phyloP scores from a whole-genome alignment of 2,329 filamentous ascomycete genomes.

The Fusarium dimerum region DNA sequence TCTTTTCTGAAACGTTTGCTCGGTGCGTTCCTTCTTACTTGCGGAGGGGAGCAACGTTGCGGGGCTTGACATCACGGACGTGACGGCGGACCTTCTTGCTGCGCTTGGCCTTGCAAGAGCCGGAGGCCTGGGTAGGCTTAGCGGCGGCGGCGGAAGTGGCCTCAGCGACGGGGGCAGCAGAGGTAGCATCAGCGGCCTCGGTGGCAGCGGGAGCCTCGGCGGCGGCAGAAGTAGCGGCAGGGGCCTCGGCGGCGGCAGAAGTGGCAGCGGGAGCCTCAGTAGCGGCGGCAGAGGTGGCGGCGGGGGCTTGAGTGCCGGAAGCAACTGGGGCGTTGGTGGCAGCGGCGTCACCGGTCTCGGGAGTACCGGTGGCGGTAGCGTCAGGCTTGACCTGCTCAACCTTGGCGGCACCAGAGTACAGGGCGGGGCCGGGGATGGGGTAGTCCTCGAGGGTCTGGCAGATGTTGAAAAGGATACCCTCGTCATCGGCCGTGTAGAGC shows the following conservation, averaged over 20 bases:
- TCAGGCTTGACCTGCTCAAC: conserved; percentile 21
- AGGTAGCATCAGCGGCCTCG: conserved; percentile 11
- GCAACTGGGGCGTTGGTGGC: conserved; percentile 4
- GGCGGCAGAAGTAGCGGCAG: conserved; percentile 5
- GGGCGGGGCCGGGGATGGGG: conserved; percentile 31
- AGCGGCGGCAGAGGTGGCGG: conserved; percentile 12
- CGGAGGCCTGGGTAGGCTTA: background rate
- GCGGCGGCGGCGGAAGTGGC: background rate
- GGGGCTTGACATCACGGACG: conserved; percentile 22
- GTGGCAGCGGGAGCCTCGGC: conserved; percentile 7
- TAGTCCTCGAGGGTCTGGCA: conserved; percentile 30
- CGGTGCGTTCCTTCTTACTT: background rate
- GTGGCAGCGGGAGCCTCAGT: conserved; percentile 7
- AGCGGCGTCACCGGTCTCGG: conserved; percentile 15
- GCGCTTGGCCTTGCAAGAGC: conserved; percentile 22
- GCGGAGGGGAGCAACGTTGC: conserved; percentile 18
- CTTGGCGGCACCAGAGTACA: conserved; percentile 24
- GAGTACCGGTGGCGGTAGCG: conserved; percentile 13
- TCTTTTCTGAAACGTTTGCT: background rate
- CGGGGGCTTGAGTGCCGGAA: conserved; percentile 6
- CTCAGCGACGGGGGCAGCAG: conserved; percentile 13
- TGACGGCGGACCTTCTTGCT: conserved; percentile 28
- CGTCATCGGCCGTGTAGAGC: conserved; percentile 33
- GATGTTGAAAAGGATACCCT: conserved; percentile 37
- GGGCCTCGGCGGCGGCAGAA: conserved; percentile 11